A percentile compares a stretch with the other conserved stretches of the same genome.
phyloP scores from a whole-genome alignment of 805 yeast species.

The Nakazawaea wyomingensis region DNA sequence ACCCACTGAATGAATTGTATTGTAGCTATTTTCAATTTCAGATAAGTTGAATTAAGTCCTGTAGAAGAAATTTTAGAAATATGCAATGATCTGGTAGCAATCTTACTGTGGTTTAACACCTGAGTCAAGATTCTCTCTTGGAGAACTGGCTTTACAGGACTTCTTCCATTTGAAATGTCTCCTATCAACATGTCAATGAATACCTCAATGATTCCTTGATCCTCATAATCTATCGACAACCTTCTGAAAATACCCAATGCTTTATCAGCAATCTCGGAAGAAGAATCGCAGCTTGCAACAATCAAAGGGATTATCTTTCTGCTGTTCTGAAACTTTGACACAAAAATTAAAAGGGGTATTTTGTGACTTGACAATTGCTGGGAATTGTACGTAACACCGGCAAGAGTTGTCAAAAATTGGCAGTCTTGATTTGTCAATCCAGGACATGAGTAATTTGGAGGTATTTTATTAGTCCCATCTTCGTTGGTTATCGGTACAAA shows the following conservation, averaged over 20 bases:
- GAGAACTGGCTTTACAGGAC: slow-evolving; percentile 49
- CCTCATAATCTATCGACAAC: slow-evolving; percentile 47
- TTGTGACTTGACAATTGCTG: slow-evolving; percentile 40
- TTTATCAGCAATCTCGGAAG: slow-evolving; percentile 47
- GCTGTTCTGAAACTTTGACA: slow-evolving; percentile 34
- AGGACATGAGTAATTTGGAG: slow-evolving; percentile 47
- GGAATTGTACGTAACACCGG: slow-evolving; percentile 56
- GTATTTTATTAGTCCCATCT: slow-evolving; percentile 32
- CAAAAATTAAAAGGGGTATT: slow-evolving; percentile 35
- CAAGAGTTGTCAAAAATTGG: slow-evolving; percentile 59
- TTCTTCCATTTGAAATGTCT: slow-evolving; percentile 28
- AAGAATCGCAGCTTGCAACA: slow-evolving; percentile 59
- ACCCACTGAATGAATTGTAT: slow-evolving; percentile 65
- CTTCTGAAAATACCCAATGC: slow-evolving; percentile 51
- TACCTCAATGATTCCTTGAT: slow-evolving; percentile 33
- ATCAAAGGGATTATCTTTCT: slow-evolving; percentile 43
- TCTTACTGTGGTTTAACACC: slow-evolving; percentile 48
- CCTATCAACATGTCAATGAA: slow-evolving; percentile 52
- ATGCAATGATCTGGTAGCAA: slow-evolving; percentile 37
- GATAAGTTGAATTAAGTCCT: slow-evolving; percentile 54
- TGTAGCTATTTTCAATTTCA: slow-evolving; percentile 49
- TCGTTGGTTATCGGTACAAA: slow-evolving; percentile 39
- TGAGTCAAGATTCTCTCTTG: slow-evolving; percentile 54
- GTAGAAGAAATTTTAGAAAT: slow-evolving; percentile 47
- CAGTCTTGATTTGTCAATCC: slow-evolving; percentile 58